phyloP scores from a whole-genome alignment of 768 basidiomycete genomes.

The Tylopilus subfusipes region DNA sequence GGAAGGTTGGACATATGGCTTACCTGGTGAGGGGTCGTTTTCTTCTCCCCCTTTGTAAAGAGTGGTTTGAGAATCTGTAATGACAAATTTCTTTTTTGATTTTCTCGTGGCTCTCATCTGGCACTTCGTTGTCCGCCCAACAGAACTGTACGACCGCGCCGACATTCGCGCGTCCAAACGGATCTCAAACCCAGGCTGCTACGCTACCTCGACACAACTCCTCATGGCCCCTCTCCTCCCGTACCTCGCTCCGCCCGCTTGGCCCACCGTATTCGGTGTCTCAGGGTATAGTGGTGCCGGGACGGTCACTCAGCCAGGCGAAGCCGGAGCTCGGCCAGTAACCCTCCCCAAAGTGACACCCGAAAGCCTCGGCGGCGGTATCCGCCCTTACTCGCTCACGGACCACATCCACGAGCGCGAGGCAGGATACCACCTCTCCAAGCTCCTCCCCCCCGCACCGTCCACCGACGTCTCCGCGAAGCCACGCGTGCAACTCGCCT shows the following conservation, averaged over 20 bases:
- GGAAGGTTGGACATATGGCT: slow-evolving; percentile 92
- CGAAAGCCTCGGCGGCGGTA: slow-evolving; percentile 67
- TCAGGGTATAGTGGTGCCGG: slow-evolving; percentile 97
- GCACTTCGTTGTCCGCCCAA: not conserved
- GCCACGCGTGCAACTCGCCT: slow-evolving; percentile 59
- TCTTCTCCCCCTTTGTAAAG: slow-evolving; percentile 26
- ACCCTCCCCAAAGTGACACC: slow-evolving; percentile 81
- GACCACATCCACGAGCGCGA: slow-evolving; percentile 99
- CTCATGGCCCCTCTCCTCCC: slow-evolving; percentile 85
- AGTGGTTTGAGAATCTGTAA: slow-evolving; percentile 32
- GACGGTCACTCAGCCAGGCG: slow-evolving; percentile 65
- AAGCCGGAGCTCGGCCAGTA: slow-evolving; percentile 59
- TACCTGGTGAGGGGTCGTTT: slow-evolving; percentile 83
- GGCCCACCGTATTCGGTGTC: slow-evolving; percentile 86
- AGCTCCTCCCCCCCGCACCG: slow-evolving; percentile 39
- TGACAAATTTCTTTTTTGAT: slow-evolving; percentile 35
- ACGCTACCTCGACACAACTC: slow-evolving; percentile 89
- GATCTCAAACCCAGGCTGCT: slow-evolving; percentile 98
- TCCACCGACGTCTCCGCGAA: not conserved
- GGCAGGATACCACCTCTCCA: slow-evolving; percentile 78
- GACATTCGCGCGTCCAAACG: slow-evolving; percentile 68
- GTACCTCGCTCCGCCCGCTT: slow-evolving; percentile 52
- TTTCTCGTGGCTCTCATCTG: slow-evolving; percentile 18
- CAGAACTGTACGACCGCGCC: slow-evolving; percentile 85
- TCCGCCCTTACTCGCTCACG: slow-evolving; percentile 86